Percentiles rank a stretch among this genome's conserved stretches.
Conservation (phyloP, 2,329 filamentous ascomycete genomes). For the Sphaerulina vaccinii region DNA sequence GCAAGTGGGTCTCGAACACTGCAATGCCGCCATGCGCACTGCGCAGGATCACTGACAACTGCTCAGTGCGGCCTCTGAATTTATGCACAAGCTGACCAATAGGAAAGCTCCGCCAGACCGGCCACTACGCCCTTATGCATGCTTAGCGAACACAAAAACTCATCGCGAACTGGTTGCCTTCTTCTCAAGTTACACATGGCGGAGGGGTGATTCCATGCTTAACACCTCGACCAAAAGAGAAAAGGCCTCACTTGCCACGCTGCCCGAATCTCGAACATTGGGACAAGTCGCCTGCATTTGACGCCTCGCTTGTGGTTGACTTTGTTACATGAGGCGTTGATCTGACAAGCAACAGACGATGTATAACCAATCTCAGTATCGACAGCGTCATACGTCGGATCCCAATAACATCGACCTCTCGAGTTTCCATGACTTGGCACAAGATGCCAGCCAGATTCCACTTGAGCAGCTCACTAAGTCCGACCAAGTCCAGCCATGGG, state of each 20-base stretch:
- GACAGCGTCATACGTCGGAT: not conserved
- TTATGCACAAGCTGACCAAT: conserved; percentile 11
- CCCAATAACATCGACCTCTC: conserved; percentile 9
- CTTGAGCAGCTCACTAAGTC: conserved; percentile 16
- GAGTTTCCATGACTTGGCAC: conserved; percentile 2
- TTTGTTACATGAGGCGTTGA: not conserved
- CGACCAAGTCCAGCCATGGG: conserved; percentile 13
- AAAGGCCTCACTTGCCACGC: not conserved
- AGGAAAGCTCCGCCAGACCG: conserved; percentile 1
- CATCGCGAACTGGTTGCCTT: conserved; percentile 16
- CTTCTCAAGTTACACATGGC: conserved; percentile 4
- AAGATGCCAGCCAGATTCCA: conserved; percentile 10
- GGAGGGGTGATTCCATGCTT: conserved; percentile 3
- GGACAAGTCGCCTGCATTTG: not conserved
- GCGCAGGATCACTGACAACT: conserved; percentile 15
- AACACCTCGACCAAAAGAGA: not conserved
- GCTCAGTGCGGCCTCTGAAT: conserved; percentile 12
- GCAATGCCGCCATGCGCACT: conserved; percentile 8
- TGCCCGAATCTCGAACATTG: not conserved
- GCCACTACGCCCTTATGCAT: conserved; percentile 12
- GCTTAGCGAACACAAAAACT: conserved; percentile 9
- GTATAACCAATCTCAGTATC: not conserved
- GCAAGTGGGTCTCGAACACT: not conserved
- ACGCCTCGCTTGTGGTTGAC: not conserved
- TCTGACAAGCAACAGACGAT: not conserved